Evolutionary conservation across 1,284 basidiomycete genomes (phyloP), one percentile per base, ranked within the genome.

Genomic region (Papiliotrema nemorosa): DNA sequence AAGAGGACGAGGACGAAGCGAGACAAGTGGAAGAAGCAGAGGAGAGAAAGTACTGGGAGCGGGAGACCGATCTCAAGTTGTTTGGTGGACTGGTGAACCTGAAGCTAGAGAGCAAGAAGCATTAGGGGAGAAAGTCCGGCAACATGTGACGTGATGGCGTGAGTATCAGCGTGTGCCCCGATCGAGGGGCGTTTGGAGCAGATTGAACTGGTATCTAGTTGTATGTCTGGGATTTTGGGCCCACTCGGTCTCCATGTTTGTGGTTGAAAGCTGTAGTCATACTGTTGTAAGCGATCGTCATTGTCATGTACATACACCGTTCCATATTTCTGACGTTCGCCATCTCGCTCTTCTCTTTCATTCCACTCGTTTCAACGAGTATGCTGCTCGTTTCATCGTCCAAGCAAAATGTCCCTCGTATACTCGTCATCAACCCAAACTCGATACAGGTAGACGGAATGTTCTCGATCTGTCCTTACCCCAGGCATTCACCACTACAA

Each of bases 391-490:
- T 10, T 21, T 37, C 36, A 21, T 37, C 36, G 24, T 22, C 39
- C 21, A 41, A 21, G 24, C 20, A 21, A 9, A 22, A 38, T 20
- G 38, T 42, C 18, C 56, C 53, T 3, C 44, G 57, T 18, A 60
- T 82, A 29, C 76, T 80, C 9, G 58, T 81, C 44, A 75, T 80
- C 63, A 81, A 81, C 55, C 80, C 80, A 10, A 81, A 81, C 57
- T 78, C 79, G 7, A 78, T 79, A 0, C 45, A 61, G 31, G 74
- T 63, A 37, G 14, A 34, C 4, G 18, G 22, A 31, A 24, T 18
- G 18, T 34, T 34, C 31, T 20, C 12, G 37, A 38, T 24, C 16
- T 21, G 25, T 22, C 41, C 25, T 6, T 16, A 13, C 24, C 5
- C 9, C 21, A 58, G 56, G 47, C 52, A 4, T 60, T 62, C 49